Evolutionary conservation across 2,329 filamentous ascomycete genomes (phyloP), one percentile per base, ranked within the genome.

Genomic region (Sordariomycetes sp.): DNA sequence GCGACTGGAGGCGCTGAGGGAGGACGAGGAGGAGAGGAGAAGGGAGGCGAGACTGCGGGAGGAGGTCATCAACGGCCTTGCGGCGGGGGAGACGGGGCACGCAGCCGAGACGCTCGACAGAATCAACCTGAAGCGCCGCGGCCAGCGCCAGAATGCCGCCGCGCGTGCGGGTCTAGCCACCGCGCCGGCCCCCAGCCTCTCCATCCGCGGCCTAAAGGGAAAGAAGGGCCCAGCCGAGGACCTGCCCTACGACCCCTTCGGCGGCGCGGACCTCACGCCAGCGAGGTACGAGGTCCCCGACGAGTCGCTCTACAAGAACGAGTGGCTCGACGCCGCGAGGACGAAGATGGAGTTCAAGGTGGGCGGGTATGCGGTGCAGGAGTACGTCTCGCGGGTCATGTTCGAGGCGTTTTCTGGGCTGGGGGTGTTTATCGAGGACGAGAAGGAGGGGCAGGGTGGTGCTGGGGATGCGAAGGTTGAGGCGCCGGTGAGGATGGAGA

Each of bases 391-490:
- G 8, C 78, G 91, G 25, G 85, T 89, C 25, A 74, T 99, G 67
- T 87, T 89, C 60, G 91, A 96, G 67, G 90, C 92, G 0, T 97
- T 96, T 71, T 84, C 89, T 0, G 94, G 95, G 0, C 70, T 99
- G 60, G 90, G 88, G 0, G 88, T 95, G 50, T 95, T 95, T 64
- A 76, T 99, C 50, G 86, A 81, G 39, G 90, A 96, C 52, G 91
- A 95, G 66, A 81, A 80, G 69, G 71, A 74, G 52, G 68, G 64
- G 52, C 20, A 24, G 15, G 15, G 50, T 2, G 55, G 45, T 3
- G 45, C 10, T 20, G 45, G 45, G n/a, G 67, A 66, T 8, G 65
- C 70, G 10, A 61, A 69, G 6, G 67, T 67, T 0, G 64, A 66
- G 3, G 70, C 62, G 0, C 12, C 51, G 10, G 24, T 34, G 25